These are phyloP conservation scores for Flaveria linearis DNA, from an alignment of 129 eudicot species.

Conservation along the genomic window DNA sequence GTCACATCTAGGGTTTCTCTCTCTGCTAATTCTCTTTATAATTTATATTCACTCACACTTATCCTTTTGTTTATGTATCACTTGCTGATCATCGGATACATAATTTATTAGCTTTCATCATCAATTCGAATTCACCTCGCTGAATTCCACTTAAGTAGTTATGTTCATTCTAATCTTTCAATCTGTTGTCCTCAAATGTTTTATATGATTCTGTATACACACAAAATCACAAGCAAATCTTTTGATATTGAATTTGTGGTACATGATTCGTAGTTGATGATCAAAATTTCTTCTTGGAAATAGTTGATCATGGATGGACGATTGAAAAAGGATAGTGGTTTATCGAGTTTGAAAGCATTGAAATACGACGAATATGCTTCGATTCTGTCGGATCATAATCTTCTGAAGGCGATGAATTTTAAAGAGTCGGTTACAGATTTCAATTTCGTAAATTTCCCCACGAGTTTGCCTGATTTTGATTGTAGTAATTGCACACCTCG, in stretches of 20 bases:
- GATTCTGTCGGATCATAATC: conserved; percentile 36
- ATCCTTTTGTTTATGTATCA: conserved; percentile 1
- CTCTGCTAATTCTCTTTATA: conserved; percentile 14
- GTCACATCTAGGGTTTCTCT: conserved; percentile 22
- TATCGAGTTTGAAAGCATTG: conserved; percentile 30
- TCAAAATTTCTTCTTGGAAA: background rate
- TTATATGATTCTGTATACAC: background rate
- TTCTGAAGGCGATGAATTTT: conserved; percentile 24
- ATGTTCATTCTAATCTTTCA: background rate
- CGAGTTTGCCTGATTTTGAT: conserved; percentile 25
- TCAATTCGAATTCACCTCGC: background rate
- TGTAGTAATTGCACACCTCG: conserved; percentile 20
- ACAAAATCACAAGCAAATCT: conserved; percentile 3
- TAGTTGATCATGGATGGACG: conserved; percentile 55
- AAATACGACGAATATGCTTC: conserved; percentile 38
- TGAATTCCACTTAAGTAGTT: background rate
- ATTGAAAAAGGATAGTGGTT: conserved; percentile 29
- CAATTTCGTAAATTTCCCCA: conserved; percentile 14
- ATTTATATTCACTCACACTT: background rate
- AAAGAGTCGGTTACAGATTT: conserved; percentile 30
- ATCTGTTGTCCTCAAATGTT: background rate
- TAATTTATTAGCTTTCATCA: background rate
- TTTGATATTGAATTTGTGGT: background rate
- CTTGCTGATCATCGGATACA: background rate
- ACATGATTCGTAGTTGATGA: conserved; percentile 1